Evolutionary conservation across 257 asterid genomes (phyloP).

Genomic region (Ajuga chamaepitys): DNA sequence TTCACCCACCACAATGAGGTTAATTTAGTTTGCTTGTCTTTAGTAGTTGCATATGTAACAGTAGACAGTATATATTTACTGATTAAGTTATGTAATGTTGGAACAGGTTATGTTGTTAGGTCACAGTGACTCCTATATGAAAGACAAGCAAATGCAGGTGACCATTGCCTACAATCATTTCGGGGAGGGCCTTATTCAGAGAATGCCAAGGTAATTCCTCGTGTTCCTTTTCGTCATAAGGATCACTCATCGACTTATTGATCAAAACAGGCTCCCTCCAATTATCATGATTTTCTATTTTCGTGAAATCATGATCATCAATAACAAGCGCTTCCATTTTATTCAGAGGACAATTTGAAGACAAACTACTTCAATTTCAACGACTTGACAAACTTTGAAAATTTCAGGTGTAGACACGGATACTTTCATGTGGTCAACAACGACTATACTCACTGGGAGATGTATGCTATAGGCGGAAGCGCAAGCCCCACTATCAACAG

Average conservation of each 20-base stretch:
- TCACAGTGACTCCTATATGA: slow-evolving; percentile 77
- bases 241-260: no score
- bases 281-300: no score
- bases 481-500: slow-evolving; percentile 88
- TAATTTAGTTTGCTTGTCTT: background rate
- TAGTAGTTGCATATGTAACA: background rate
- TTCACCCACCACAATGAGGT: slow-evolving; percentile 95
- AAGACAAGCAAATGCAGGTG: slow-evolving; percentile 92
- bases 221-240: background rate
- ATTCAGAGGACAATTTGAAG: no score
- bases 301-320: no score
- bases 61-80: background rate
- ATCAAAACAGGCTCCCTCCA: no score
- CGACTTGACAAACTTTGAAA: background rate
- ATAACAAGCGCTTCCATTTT: no score
- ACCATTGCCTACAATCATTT: slow-evolving; percentile 94
- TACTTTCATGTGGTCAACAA: slow-evolving; percentile 96
- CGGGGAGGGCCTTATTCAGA: slow-evolving; percentile 87
- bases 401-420: slow-evolving; percentile 80
- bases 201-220: slow-evolving; percentile 84
- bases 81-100: background rate
- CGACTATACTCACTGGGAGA: slow-evolving; percentile 95
- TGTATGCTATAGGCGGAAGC: slow-evolving; percentile 97
- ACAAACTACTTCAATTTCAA: background rate
- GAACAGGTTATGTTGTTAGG: slow-evolving; percentile 86